Conservation (phyloP, 192 early-diverging fungal species). For the Coemansia sp. region DNA sequence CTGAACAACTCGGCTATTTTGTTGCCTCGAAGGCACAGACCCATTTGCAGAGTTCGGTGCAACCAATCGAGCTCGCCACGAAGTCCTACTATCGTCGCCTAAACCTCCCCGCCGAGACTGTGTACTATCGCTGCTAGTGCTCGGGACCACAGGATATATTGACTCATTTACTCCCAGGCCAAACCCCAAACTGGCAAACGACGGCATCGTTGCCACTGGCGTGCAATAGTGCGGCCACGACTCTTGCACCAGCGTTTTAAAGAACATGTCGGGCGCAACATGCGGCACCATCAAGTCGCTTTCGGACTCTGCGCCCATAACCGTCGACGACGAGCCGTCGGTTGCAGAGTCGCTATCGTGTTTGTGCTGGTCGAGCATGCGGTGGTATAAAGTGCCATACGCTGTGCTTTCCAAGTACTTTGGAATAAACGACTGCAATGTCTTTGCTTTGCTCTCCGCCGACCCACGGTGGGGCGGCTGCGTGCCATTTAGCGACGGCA, state of each 20-base stretch:
- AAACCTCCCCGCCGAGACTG: background rate
- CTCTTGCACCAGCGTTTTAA: constrained; percentile 44
- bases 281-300: background rate
- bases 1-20: background rate
- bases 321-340: background rate
- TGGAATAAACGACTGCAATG: constrained; percentile 27
- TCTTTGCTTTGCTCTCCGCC: constrained; percentile 9
- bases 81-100: background rate
- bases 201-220: constrained; percentile 32
- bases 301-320: background rate
- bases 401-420: constrained; percentile 43
- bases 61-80: background rate
- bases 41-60: background rate
- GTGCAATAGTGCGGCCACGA: constrained; percentile 55
- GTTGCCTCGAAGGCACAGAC: background rate
- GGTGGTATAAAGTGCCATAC: constrained; percentile 26
- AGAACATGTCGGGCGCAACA: constrained; percentile 48
- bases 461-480: background rate
- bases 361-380: background rate
- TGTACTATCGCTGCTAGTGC: background rate
- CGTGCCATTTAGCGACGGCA: constrained; percentile 17
- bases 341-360: background rate
- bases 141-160: background rate
- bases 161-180: constrained; percentile 17
- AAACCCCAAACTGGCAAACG: constrained; percentile 38